These are phyloP conservation scores for Cutaneotrichosporon mucoides DNA, from an alignment of 1,284 basidiomycete species.

Conservation along the genomic window DNA sequence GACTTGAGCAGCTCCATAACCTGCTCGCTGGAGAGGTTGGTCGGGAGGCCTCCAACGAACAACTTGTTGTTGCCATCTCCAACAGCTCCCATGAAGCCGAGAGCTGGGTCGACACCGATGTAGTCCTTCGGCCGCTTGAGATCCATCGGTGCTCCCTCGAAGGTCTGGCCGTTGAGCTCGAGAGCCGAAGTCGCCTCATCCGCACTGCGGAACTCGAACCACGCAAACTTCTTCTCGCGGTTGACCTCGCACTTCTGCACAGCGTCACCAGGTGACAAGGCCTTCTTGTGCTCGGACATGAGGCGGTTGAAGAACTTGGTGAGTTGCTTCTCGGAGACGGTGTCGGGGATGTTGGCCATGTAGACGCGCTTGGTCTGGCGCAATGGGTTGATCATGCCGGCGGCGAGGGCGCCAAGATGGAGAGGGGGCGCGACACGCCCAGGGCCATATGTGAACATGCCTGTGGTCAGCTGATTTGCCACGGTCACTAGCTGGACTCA, in stretches of 20 bases:
- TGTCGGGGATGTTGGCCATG: conserved; percentile 88
- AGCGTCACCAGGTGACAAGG: conserved; percentile 76
- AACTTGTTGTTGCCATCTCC: conserved; percentile 97
- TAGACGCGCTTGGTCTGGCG: conserved; percentile 92
- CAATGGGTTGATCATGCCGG: conserved; percentile 72
- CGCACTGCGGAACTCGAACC: conserved; percentile 95
- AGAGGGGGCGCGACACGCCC: conserved; percentile 43
- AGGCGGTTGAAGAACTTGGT: conserved; percentile 90
- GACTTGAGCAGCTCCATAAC: conserved; percentile 95
- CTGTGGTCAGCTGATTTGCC: conserved; percentile 26
- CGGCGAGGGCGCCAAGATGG: conserved; percentile 34
- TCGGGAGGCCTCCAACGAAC: conserved; percentile 92
- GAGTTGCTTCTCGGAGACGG: conserved; percentile 84
- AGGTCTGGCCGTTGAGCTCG: conserved; percentile 82
- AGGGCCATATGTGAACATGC: conserved; percentile 46
- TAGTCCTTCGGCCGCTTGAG: conserved; percentile 97
- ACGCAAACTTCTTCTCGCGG: conserved; percentile 96
- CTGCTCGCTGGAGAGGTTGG: conserved; percentile 94
- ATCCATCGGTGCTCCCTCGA: conserved; percentile 62
- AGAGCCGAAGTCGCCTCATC: conserved; percentile 95
- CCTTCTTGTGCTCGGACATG: conserved; percentile 86
- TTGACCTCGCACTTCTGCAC: conserved; percentile 91
- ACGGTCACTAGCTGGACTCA: no score
- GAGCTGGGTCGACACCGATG: conserved; percentile 54
- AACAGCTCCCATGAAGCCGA: conserved; percentile 91